Base-by-base conservation (phyloP, 1,284 basidiomycete genomes). In the Leccinum pachyderme region DNA sequence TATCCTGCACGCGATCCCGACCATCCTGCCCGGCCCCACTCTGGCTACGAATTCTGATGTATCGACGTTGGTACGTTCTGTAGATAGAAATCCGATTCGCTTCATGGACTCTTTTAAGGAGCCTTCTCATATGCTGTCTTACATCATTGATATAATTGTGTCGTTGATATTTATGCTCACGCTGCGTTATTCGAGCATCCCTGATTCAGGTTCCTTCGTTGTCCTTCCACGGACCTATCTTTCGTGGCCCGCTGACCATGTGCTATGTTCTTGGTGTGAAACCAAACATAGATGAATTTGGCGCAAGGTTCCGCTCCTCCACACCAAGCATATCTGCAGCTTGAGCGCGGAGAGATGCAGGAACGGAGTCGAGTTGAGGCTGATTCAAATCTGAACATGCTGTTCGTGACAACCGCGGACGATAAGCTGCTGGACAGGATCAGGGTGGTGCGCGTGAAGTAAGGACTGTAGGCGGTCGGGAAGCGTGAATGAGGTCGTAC, bases 11-110 rank as follows among this genome's bases (percentile, higher is more conserved):
- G 33, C 45, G 44, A 7, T 37, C 5, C 18, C 4, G 49, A 63
- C 4, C 29, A 18, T 18, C 33, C 50, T 24, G 22, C 15, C 45
- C 79, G 79, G 64, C 61, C 75, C 61, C 79, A 81, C 72, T 76
- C 79, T 82, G 71, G 76, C 75, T 82, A 63, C 49, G 70, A 8
- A 61, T 24, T 24, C 3, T 41, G 39, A 41, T 24, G 39, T 41
- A 41, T 41, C 18, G 39, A 22, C 37, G 31, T 53, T 44, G 46
- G 43, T 15, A 27, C 49, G 8, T 4, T 44, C 44, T 58, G n/a
- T 61, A 83, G 80, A 81, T 56, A 79, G 80, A 70, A 32, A 32
- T 32, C 12, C 45, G 8, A 47, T 45, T 61, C 25, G 33, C 27
- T 11, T 43, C 33, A 46, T 13, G 53, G 61, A 64, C 58, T 49